Evolutionary conservation across 1,284 basidiomycete genomes (phyloP).

Genomic region (Heterobasidion parviporum): DNA sequence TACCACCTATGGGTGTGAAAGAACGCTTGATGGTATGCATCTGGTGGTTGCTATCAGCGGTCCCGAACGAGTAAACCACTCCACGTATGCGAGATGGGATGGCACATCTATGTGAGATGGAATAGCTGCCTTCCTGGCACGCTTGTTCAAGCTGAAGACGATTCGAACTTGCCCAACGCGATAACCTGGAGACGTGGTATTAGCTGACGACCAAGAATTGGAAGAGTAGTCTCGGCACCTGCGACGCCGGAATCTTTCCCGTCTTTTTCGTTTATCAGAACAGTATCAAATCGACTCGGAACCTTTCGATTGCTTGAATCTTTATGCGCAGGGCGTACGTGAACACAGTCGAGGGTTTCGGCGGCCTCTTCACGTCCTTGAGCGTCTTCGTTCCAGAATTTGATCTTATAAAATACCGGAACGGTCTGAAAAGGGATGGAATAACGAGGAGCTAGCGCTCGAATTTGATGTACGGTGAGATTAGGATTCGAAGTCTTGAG

Average conservation of each 20-base stretch:
- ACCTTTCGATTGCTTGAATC: constrained; percentile 3
- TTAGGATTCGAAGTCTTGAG: neutral
- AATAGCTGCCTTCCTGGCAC: constrained; percentile 8
- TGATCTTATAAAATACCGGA: constrained; percentile 18
- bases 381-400: constrained; percentile 8
- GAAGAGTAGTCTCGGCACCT: neutral
- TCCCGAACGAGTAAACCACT: constrained; percentile 16
- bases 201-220: neutral
- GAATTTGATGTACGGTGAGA: neutral
- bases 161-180: constrained; percentile 10
- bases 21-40: constrained; percentile 14
- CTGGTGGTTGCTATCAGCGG: constrained; percentile 8
- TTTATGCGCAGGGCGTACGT: constrained; percentile 13
- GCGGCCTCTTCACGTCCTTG: constrained; percentile 1
- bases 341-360: constrained; percentile 14
- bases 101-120: neutral
- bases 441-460: neutral
- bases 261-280: neutral
- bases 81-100: constrained; percentile 12
- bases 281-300: neutral
- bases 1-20: constrained; percentile 3
- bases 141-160: constrained; percentile 18
- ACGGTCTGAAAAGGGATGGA: constrained; percentile 11
- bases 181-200: constrained; percentile 9
- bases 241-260: neutral